Evolutionary conservation across 768 basidiomycete genomes (phyloP).

Genomic region (Boletus huronensis): DNA sequence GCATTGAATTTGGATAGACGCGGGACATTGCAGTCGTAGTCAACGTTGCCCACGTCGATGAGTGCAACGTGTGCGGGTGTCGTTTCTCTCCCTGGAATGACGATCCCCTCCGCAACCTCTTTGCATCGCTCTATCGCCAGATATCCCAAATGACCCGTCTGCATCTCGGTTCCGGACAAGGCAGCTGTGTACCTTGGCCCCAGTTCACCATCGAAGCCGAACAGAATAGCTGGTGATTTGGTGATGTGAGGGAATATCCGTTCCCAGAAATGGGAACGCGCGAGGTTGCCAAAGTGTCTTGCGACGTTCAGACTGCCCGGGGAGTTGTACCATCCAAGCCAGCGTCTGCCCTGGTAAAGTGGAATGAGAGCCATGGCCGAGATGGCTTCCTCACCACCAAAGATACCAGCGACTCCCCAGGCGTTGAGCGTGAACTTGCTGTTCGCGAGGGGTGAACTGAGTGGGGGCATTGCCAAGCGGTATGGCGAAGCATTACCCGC

Average conservation of each 20-base stretch:
- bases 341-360: conserved; percentile 26
- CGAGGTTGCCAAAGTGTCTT: conserved; percentile 27
- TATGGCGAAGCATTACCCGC: neutral
- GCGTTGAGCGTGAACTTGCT: conserved; percentile 24
- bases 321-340: conserved; percentile 36
- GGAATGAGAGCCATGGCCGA: conserved; percentile 31
- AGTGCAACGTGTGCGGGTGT: conserved; percentile 16
- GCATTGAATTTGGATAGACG: neutral
- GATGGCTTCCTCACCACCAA: conserved; percentile 34
- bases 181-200: conserved; percentile 28
- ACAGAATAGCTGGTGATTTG: conserved; percentile 19
- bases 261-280: conserved; percentile 24
- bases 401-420: conserved; percentile 33
- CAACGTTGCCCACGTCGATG: conserved; percentile 11
- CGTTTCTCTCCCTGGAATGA: conserved; percentile 14
- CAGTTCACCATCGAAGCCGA: conserved; percentile 23
- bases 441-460: conserved; percentile 5
- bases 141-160: conserved; percentile 30
- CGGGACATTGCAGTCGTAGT: conserved; percentile 1
- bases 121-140: conserved; percentile 21
- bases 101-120: neutral
- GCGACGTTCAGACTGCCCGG: conserved; percentile 32
- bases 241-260: conserved; percentile 23
- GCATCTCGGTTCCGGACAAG: conserved; percentile 26
- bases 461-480: conserved; percentile 10